Evolutionary conservation across 495 filamentous ascomycete species (phyloP).

Genomic region (Ramalina peruviana): DNA sequence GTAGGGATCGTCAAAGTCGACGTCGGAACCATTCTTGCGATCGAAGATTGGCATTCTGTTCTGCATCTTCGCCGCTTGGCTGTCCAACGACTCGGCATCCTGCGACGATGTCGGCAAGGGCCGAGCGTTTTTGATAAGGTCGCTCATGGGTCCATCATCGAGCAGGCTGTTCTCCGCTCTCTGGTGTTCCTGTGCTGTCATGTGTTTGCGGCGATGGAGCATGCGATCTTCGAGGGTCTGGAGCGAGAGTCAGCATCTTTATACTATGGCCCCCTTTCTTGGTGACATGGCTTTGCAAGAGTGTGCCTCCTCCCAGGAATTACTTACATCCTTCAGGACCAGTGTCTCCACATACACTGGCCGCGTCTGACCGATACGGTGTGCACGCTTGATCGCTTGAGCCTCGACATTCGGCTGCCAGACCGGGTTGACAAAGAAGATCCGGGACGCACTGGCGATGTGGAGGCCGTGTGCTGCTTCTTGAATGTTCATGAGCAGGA

Average conservation of each 20-base stretch:
- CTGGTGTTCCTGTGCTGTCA: conserved; percentile 63
- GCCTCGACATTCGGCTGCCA: conserved; percentile 76
- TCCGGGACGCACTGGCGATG: conserved; percentile 62
- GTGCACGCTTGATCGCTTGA: conserved; percentile 83
- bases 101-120: conserved; percentile 44
- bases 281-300: too few relatives aligned
- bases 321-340: conserved; percentile 42
- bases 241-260: too few relatives aligned
- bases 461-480: conserved; percentile 83
- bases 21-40: conserved; percentile 7
- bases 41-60: conserved; percentile 47
- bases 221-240: conserved; percentile 75
- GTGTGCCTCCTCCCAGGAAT: too few relatives aligned
- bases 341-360: conserved; percentile 81
- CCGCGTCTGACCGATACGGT: conserved; percentile 71
- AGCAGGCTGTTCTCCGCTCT: conserved; percentile 52
- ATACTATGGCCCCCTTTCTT: too few relatives aligned
- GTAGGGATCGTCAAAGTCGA: conserved; percentile 8
- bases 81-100: conserved; percentile 26
- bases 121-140: conserved; percentile 60
- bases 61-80: conserved; percentile 42
- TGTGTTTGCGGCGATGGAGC: conserved; percentile 53
- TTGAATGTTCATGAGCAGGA: conserved; percentile 78
- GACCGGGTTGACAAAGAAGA: conserved; percentile 87
- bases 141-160: conserved; percentile 62